Conservation (phyloP, 2,329 filamentous ascomycete genomes). For the Fusarium bactridioides region DNA sequence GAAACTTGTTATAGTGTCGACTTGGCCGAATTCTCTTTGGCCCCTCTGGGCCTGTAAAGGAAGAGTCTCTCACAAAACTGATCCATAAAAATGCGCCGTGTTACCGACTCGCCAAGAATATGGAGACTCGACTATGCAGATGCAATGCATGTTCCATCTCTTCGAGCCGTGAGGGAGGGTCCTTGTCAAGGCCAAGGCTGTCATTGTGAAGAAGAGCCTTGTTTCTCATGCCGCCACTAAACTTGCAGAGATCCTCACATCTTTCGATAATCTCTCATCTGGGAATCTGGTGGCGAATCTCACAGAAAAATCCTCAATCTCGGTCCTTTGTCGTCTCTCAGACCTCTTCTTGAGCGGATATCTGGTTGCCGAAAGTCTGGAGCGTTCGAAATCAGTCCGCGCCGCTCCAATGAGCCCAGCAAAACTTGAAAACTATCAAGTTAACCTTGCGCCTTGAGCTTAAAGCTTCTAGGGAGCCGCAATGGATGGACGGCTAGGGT, state of each 20-base stretch:
- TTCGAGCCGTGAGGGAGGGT: constrained; percentile 1
- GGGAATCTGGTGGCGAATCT: background rate
- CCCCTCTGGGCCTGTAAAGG: background rate
- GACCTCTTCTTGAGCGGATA: constrained; percentile 5
- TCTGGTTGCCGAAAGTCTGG: constrained; percentile 27
- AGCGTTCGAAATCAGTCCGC: constrained; percentile 30
- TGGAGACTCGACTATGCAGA: constrained; percentile 5
- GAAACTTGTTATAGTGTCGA: constrained; percentile 3
- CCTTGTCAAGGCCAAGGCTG: constrained; percentile 2
- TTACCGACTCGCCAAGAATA: constrained; percentile 12
- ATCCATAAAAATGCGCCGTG: background rate
- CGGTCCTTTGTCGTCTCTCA: constrained; percentile 1
- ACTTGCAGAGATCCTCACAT: constrained; percentile 7
- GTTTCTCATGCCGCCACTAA: constrained; percentile 11
- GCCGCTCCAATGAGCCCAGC: constrained; percentile 14
- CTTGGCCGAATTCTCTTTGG: background rate
- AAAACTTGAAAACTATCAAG: constrained; percentile 22
- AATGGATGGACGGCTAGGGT: constrained; percentile 8
- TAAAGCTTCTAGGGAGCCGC: background rate
- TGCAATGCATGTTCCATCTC: constrained; percentile 22
- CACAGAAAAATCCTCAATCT: constrained; percentile 9
- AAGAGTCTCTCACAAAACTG: background rate
- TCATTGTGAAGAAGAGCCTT: background rate
- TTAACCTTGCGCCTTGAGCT: constrained; percentile 18
- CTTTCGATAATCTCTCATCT: background rate